A percentile compares a stretch with the other conserved stretches of the same genome.
These are phyloP conservation scores for Cadophora sp. DNA, from an alignment of 2,329 filamentous ascomycete genomes.

Conservation along the genomic window DNA sequence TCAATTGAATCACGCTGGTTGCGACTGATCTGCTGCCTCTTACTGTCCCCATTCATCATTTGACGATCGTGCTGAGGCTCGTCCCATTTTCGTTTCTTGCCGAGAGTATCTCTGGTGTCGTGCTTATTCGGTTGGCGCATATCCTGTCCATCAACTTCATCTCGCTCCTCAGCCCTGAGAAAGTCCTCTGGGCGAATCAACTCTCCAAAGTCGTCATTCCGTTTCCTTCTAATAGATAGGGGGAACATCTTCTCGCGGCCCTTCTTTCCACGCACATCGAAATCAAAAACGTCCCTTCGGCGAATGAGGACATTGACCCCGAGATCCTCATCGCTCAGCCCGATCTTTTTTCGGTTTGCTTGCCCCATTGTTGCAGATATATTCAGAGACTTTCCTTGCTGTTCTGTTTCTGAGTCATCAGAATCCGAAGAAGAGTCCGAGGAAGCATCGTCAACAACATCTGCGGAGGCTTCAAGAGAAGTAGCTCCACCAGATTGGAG, in stretches of 20 bases:
- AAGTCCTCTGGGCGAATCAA: conserved; percentile 94
- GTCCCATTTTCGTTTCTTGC: conserved; percentile 95
- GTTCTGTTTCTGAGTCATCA: conserved; percentile 87
- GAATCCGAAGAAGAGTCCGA: conserved; percentile 86
- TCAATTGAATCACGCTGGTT: conserved; percentile 45
- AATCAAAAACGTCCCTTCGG: conserved; percentile 91
- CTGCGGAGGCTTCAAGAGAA: conserved; percentile 71
- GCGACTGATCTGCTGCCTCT: conserved; percentile 61
- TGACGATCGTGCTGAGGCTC: conserved; percentile 59
- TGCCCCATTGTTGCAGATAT: conserved; percentile 86
- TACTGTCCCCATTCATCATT: conserved; percentile 57
- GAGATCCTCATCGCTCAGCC: conserved; percentile 86
- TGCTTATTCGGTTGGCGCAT: conserved; percentile 57
- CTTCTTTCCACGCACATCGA: conserved; percentile 88
- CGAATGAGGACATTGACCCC: conserved; percentile 91
- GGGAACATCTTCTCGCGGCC: conserved; percentile 94
- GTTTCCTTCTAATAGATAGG: conserved; percentile 77
- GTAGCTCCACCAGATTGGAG: conserved; percentile 73
- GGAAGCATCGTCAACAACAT: conserved; percentile 82
- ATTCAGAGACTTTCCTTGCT: conserved; percentile 91
- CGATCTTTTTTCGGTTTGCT: conserved; percentile 83
- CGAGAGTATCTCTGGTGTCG: conserved; percentile 68
- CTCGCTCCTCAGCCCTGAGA: conserved; percentile 88
- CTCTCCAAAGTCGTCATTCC: conserved; percentile 92
- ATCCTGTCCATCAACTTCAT: conserved; percentile 73